These are phyloP conservation scores for Uncinocarpus reesii DNA, from an alignment of 2,329 filamentous ascomycete genomes.

Conservation along the genomic window DNA sequence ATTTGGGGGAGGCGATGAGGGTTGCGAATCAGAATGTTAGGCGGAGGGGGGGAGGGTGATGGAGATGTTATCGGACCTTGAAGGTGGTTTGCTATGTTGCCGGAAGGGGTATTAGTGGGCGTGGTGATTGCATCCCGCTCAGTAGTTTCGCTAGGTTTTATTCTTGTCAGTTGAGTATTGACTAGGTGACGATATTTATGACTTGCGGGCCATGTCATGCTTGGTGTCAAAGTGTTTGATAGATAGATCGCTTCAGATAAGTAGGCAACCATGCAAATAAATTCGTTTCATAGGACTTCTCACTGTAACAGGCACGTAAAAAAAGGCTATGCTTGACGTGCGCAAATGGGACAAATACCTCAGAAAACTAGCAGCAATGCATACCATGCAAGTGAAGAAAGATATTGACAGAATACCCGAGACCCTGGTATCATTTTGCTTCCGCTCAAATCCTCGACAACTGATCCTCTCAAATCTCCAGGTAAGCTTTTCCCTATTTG, in stretches of 20 bases:
- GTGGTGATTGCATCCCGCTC: no score
- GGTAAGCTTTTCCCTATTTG: neutral
- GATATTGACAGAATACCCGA: neutral
- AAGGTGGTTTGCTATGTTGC: no score
- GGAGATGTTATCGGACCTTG: no score
- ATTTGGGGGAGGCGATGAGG: slow-evolving; percentile 18
- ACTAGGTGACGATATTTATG: no score
- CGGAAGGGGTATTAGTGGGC: no score
- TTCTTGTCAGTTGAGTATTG: no score
- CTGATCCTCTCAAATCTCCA: slow-evolving; percentile 7
- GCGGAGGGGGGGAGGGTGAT: neutral
- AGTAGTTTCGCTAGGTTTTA: no score
- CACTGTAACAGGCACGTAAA: neutral
- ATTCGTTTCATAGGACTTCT: no score
- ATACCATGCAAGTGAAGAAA: slow-evolving; percentile 5
- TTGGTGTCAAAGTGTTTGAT: no score
- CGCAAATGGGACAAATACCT: neutral
- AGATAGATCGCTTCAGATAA: no score
- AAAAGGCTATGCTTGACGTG: neutral
- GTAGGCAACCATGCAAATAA: no score
- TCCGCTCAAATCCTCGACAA: slow-evolving; percentile 3
- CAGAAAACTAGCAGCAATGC: slow-evolving; percentile 11
- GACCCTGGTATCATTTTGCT: slow-evolving; percentile 8
- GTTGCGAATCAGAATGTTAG: slow-evolving; percentile 16
- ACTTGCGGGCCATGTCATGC: no score